Base-by-base conservation (phyloP, 2,329 filamentous ascomycete genomes). In the Talaromyces funiculosus region DNA sequence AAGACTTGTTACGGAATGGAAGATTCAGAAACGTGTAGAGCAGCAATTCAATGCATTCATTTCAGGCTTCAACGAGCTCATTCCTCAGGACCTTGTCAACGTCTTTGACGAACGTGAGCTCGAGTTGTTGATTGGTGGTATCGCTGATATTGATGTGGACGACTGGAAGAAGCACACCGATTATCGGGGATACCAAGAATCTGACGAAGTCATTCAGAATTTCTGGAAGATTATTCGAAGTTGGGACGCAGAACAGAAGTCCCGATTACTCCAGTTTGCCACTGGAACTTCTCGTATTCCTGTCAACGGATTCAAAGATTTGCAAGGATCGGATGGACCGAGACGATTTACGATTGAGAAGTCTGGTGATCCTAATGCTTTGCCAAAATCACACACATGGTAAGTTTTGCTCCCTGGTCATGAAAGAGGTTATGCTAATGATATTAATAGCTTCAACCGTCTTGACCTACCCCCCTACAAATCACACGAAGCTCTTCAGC, bases 111-210 rank as follows among this genome's bases (percentile, higher is more conserved):
- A 99, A 81, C 90, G 94, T 69, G 94, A 99, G 77, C 82, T 99
- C 53, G 94, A 99, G 77, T 80, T 99, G 67, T 83, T 99, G 67
- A 97, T 99, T 72, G 94, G 94, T 66, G 94, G 94, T 83, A 99
- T 99, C 69, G 94, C 94, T n/a, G 94, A 99, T 77, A 99, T 99
- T 67, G 94, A 99, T 71, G 93, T 99, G 16, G 94, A 99, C 63
- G 94, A 99, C 77, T 99, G 94, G 94, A 97, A 99, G 88, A 99
- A 99, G 82, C 94, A 99, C 79, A 99, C 94, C 51, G 94, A 99
- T 73, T 99, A 99, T 77, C 89, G 94, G 68, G 94, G 94, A 59
- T 99, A 99, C 82, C 97, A 95, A 9, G 94, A 99, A 78, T 92
- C 88, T 61, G 94, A 99, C 69, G 91, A 97, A 72, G 94, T 99